Base-by-base conservation (phyloP, 495 filamentous ascomycete genomes). In the Lasiosphaeria ovina region DNA sequence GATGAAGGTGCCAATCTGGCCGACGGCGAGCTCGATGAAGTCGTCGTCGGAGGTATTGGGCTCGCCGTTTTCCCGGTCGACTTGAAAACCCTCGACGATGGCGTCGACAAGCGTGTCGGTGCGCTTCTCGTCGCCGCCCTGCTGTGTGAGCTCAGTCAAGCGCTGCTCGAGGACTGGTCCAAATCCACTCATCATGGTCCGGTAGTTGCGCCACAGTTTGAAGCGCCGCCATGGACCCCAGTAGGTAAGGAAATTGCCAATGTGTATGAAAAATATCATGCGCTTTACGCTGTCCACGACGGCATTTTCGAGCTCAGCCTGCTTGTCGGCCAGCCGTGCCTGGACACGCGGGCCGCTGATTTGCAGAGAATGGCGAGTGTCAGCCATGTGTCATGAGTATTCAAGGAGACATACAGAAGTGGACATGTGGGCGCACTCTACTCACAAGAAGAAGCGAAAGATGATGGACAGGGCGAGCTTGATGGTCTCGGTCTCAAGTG, bases 1-100 rank as follows among this genome's bases (percentile, higher is more conserved):
- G 33, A 79, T 57, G 54, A 79, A 76, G 6, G 68, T 62, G 45
- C 68, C 67, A 50, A 69, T 56, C 16, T 67, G 61, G 8, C 55
- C 55, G 31, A 54, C 7, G 17, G 58, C 36, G n/a, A 47, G 35
- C 35, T 59, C 40, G 35, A 62, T 51, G 56, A 66, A 62, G 12
- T 54, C 55, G 17, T 35, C 35, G 47, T 60, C 52, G 38, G 38
- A 42, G 8, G 38, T 42, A 2, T 42, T 42, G 38, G 38, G 38
- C 38, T 42, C 38, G 38, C 38, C 38, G 38, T 42, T 42, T 8
- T 14, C 8, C 38, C 38, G 38, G 38, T 42, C 38, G 7, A 1
- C 38, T 8, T 14, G 38, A 14, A 42, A 42, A 42, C 38, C 38
- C 38, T 42, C 38, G 38, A 42, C 14, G 38, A 8, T 9, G 38